Conservation (phyloP, 257 asterid genomes). For the Solanum acaule region DNA sequence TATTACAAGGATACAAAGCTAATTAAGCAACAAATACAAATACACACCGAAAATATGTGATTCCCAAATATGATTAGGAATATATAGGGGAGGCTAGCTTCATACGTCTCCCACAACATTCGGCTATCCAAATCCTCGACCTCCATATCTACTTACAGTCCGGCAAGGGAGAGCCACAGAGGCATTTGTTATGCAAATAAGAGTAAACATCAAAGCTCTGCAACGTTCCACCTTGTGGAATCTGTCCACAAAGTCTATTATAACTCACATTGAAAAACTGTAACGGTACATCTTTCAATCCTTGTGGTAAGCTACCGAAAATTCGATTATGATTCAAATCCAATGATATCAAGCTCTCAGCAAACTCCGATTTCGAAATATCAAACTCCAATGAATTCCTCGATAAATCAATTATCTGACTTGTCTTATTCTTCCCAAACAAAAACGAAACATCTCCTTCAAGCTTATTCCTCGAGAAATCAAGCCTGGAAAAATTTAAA, state of each 20-base stretch:
- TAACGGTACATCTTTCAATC: slow-evolving; percentile 10
- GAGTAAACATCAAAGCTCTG: slow-evolving; percentile 19
- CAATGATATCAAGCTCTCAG: slow-evolving; percentile 14
- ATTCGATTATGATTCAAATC: slow-evolving; percentile 40
- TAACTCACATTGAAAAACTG: slow-evolving; percentile 28
- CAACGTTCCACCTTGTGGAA: slow-evolving; percentile 39
- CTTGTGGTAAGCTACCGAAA: slow-evolving; percentile 33
- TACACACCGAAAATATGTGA: too few relatives aligned
- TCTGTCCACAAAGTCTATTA: slow-evolving; percentile 41
- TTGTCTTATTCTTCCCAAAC: slow-evolving; percentile 33
- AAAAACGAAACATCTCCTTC: slow-evolving; percentile 38
- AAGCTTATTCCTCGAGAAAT: slow-evolving; percentile 30
- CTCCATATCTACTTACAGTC: slow-evolving; percentile 6
- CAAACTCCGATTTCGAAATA: slow-evolving; percentile 24
- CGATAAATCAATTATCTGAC: slow-evolving; percentile 10
- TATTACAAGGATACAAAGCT: too few relatives aligned
- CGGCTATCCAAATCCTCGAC: neutral
- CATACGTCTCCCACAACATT: too few relatives aligned
- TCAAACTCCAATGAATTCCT: slow-evolving; percentile 35
- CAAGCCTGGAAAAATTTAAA: slow-evolving; percentile 10
- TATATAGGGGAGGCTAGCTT: too few relatives aligned
- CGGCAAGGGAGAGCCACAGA: slow-evolving; percentile 51
- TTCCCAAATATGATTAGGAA: neutral
- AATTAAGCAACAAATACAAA: too few relatives aligned
- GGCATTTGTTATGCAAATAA: slow-evolving; percentile 35